These are phyloP conservation scores for Asterophora parasitica DNA, from an alignment of 768 basidiomycete species.

Conservation along the genomic window DNA sequence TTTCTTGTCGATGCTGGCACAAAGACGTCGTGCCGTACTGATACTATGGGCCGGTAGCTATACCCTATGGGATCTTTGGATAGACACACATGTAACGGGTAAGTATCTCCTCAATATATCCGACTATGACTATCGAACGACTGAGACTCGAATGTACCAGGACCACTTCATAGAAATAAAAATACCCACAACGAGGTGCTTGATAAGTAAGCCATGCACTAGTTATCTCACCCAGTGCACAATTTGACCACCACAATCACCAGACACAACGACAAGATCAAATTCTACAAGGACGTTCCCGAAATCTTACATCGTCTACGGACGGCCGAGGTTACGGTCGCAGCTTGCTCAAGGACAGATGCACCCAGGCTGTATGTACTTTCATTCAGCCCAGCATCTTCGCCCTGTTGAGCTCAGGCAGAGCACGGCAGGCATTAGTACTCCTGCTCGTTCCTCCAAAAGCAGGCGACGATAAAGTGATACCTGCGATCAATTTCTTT, in stretches of 20 bases:
- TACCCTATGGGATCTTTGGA: constrained; percentile 85
- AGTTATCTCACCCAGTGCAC: background rate
- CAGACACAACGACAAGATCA: constrained; percentile 52
- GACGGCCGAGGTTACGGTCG: constrained; percentile 46
- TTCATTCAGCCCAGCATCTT: background rate
- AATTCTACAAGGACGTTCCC: constrained; percentile 77
- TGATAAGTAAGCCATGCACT: constrained; percentile 39
- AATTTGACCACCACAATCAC: constrained; percentile 7
- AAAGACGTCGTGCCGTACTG: too few species aligned
- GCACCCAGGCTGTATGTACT: constrained; percentile 61
- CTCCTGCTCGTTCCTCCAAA: constrained; percentile 50
- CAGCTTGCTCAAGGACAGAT: constrained; percentile 70
- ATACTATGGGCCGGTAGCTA: too few species aligned
- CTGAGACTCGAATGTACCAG: constrained; percentile 20
- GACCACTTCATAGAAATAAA: constrained; percentile 48
- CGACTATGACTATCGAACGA: background rate
- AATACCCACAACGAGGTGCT: constrained; percentile 43
- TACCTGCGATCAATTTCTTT: constrained; percentile 56
- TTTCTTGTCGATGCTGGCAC: too few species aligned
- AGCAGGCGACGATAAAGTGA: constrained; percentile 23
- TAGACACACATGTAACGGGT: constrained; percentile 72
- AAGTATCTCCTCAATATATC: background rate
- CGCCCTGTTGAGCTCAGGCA: constrained; percentile 23
- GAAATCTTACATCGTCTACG: constrained; percentile 60
- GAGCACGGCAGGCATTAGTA: constrained; percentile 72